Conservation (phyloP, 1,284 basidiomycete species). For the Cutaneotrichosporon mucoides region DNA sequence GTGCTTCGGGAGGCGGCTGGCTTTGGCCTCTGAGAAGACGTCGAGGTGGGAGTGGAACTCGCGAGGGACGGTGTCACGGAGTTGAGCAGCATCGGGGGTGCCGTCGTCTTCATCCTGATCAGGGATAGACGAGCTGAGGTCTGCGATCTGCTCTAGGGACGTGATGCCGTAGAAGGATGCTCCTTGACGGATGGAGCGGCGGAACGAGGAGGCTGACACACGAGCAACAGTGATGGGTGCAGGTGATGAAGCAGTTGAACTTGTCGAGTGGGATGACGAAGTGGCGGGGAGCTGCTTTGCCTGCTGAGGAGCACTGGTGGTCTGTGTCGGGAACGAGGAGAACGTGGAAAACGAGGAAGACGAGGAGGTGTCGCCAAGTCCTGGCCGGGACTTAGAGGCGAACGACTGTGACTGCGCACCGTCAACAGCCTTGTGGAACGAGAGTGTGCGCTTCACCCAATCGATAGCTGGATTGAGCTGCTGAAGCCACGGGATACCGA, state of each 20-base stretch:
- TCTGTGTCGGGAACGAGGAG: too few species aligned
- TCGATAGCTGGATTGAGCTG: neutral
- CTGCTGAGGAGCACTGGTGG: too few species aligned
- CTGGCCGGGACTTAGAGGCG: too few species aligned
- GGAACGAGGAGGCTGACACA: neutral
- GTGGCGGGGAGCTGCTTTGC: too few species aligned
- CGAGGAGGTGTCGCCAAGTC: too few species aligned
- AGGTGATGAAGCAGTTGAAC: neutral
- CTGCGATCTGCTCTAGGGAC: neutral
- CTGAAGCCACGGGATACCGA: neutral
- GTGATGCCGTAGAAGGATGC: neutral
- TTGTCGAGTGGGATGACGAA: too few species aligned
- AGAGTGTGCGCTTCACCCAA: neutral
- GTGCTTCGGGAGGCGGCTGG: constrained; percentile 34
- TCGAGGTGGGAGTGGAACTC: constrained; percentile 24
- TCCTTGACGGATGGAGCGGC: neutral
- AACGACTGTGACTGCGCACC: neutral
- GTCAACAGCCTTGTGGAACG: neutral
- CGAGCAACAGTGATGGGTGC: neutral
- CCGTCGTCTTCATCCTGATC: neutral
- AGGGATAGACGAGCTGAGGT: neutral
- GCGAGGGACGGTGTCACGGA: constrained; percentile 3
- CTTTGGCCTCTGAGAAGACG: constrained; percentile 33
- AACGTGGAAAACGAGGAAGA: too few species aligned
- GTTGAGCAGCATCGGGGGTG: too few species aligned